phyloP scores from a whole-genome alignment of 2,329 filamentous ascomycete genomes.

The Exophiala sp. region DNA sequence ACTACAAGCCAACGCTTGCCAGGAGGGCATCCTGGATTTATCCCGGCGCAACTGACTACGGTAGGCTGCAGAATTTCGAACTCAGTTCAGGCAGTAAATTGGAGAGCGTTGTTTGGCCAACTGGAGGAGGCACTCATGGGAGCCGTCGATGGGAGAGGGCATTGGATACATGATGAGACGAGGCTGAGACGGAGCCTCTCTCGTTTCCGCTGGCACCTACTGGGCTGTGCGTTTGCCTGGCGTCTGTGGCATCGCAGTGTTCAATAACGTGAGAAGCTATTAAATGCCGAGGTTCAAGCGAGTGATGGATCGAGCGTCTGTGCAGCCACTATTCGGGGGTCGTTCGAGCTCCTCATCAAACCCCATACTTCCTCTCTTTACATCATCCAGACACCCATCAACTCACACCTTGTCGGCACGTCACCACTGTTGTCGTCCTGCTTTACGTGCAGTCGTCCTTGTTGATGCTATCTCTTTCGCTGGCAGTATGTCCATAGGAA shows the following conservation, averaged over 20 bases:
- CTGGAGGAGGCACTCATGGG: no score
- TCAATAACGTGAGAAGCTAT: no score
- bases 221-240: no score
- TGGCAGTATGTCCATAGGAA: constrained; percentile 26
- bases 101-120: no score
- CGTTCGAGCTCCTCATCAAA: no score
- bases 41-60: background rate
- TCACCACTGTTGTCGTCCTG: background rate
- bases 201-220: no score
- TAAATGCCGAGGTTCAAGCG: constrained; percentile 1
- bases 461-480: background rate
- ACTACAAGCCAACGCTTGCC: constrained; percentile 55
- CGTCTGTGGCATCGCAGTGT: no score
- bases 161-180: background rate
- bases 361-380: constrained; percentile 4
- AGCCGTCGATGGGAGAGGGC: no score
- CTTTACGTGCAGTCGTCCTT: background rate
- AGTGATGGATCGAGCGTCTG: no score
- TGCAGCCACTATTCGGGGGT: no score
- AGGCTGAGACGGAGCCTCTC: no score
- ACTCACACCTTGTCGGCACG: background rate
- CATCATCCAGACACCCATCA: background rate
- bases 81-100: no score
- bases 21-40: constrained; percentile 44
- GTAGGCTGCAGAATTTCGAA: background rate